A percentile compares a stretch with the other conserved stretches of the same genome.
Conservation (phyloP, 2,329 filamentous ascomycete genomes). For the Colletotrichum tanaceti region DNA sequence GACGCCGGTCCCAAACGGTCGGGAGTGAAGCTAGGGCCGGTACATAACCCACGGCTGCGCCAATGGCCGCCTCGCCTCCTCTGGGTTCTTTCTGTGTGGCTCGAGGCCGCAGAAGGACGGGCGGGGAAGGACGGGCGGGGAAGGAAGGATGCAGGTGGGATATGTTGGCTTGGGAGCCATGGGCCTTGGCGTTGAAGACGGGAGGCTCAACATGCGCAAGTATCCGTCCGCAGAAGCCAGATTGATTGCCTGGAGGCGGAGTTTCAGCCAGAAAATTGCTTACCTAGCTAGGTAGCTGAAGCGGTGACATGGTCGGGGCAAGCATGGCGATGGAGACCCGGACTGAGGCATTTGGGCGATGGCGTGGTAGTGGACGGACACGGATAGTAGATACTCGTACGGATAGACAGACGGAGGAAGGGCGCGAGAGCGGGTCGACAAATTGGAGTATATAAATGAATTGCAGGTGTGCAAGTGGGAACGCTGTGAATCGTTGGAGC, state of each 20-base stretch:
- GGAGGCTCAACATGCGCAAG: constrained; percentile 10
- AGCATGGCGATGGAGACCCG: constrained; percentile 2
- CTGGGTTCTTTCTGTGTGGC: constrained; percentile 5
- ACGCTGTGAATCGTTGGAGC: constrained; percentile 9
- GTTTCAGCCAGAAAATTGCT: background rate
- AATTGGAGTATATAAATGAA: constrained; percentile 13
- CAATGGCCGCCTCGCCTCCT: background rate
- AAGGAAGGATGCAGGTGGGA: constrained; percentile 8
- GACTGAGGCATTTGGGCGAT: background rate
- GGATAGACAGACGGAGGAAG: background rate
- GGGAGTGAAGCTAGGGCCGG: constrained; percentile 13
- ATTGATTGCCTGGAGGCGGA: constrained; percentile 9
- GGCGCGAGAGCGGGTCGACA: constrained; percentile 5
- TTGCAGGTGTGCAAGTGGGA: constrained; percentile 16
- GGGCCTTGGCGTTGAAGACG: constrained; percentile 8
- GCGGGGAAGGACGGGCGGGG: background rate
- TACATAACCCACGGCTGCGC: constrained; percentile 8
- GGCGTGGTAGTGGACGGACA: background rate
- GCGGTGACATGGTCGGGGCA: constrained; percentile 6
- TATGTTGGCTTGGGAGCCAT: constrained; percentile 14
- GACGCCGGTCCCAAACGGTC: constrained; percentile 25
- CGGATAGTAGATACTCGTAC: background rate
- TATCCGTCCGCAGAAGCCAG: constrained; percentile 9
- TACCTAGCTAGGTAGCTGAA: background rate
- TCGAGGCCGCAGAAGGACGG: background rate